These are phyloP conservation scores for Heliosperma pusillum DNA, from an alignment of 148 eudicot species.

Conservation along the genomic window DNA sequence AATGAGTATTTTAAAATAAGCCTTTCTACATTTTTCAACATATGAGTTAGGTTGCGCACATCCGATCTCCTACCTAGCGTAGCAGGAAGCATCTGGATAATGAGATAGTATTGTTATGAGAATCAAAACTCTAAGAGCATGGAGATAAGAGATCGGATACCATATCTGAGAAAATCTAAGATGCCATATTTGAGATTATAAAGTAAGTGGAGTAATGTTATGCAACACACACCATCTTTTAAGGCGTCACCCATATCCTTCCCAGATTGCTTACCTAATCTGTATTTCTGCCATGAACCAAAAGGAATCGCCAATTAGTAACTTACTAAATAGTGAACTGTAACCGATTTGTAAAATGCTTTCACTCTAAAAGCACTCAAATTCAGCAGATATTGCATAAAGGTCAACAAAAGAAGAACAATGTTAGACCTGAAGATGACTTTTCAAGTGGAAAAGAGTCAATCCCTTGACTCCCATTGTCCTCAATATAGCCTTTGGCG, in stretches of 20 bases:
- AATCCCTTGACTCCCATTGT: slow-evolving; percentile 88
- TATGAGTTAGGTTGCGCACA: no score
- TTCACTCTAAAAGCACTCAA: not conserved
- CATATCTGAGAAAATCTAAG: not conserved
- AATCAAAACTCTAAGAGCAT: no score
- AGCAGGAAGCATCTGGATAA: no score
- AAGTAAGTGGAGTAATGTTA: slow-evolving; percentile 12
- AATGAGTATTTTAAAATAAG: no score
- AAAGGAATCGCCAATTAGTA: slow-evolving; percentile 10
- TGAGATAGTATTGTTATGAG: no score
- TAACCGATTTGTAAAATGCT: not conserved
- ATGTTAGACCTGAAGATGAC: slow-evolving; percentile 63
- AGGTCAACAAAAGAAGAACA: slow-evolving; percentile 5
- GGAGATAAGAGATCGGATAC: no score
- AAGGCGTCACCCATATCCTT: slow-evolving; percentile 69
- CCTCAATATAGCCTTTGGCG: slow-evolving; percentile 79
- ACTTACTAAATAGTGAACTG: not conserved
- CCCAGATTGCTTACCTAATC: slow-evolving; percentile 86
- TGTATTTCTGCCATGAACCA: slow-evolving; percentile 66
- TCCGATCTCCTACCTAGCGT: no score
- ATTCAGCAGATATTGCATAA: not conserved
- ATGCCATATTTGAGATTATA: slow-evolving; percentile 7
- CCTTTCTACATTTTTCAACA: no score
- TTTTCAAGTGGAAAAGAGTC: slow-evolving; percentile 81
- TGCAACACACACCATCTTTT: slow-evolving; percentile 64